Base-by-base conservation (phyloP, 495 filamentous ascomycete species). In the Hypoxylon intermedium region DNA sequence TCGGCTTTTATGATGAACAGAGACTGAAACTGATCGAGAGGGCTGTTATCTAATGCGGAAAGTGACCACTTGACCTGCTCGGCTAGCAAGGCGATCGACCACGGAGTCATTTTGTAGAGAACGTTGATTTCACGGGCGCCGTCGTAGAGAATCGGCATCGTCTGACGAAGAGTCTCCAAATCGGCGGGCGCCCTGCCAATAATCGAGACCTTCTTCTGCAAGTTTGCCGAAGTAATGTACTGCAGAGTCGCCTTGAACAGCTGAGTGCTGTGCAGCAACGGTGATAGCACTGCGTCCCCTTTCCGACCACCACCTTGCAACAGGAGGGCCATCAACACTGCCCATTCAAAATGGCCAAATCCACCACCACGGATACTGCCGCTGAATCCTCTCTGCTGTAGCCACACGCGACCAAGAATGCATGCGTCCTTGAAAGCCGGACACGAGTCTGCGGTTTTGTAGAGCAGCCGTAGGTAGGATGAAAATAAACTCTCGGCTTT, bases 301-400 rank as follows among this genome's bases (percentile, higher is more conserved):
- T 83, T 87, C 2, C 81, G 79, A 12, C 86, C 89, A 7, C 88
- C 88, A 2, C 85, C 83, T 68, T 92, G 87, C 44, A 98, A 79
- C 1, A 98, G 77, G 15, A 96, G 77, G n/a, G 92, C 89, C 63
- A 89, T 80, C 1, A 92, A 67, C 20, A 85, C 77, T 0, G 87
- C 82, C 91, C 91, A 98, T 70, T 98, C 93, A 54, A 97, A 95
- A 56, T 90, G 83, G 13, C 94, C 94, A 72, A 98, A 97, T 1
- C 95, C 94, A 20, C 93, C 93, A n/a, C 80, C 75, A 18, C 81
- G 76, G 9, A 93, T 75, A 40, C 77, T 70, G 9, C 88, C 79
- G 6, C 78, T 79, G 65, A 96, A 88, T 0, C 93, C 93, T 34
- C 93, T 85, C 75, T 98, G 95, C 54, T 84, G 85, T 26, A 98